Percentiles rank a stretch among this genome's conserved stretches.
Conservation (phyloP, 306 rosid species). For the Begonia masoniana region DNA sequence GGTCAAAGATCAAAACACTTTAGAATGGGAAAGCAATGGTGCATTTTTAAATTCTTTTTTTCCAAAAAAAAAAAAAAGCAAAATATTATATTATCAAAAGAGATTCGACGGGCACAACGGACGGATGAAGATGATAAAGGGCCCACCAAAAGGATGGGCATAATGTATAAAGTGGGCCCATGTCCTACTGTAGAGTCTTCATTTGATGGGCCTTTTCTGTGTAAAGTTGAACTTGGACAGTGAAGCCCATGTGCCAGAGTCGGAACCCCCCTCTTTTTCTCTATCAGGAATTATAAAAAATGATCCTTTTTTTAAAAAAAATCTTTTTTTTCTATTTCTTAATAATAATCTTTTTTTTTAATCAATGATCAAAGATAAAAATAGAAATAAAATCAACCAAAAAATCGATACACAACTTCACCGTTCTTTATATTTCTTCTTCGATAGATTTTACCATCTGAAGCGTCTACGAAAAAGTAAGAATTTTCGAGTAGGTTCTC, state of each 20-base stretch:
- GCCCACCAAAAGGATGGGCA: conserved; percentile 9
- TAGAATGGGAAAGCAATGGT: not conserved
- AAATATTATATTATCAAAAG: not conserved
- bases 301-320: too few relatives aligned
- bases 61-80: not conserved
- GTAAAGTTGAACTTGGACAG: not conserved
- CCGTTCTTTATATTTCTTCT: too few relatives aligned
- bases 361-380: too few relatives aligned
- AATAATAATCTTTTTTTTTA: not conserved
- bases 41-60: not conserved
- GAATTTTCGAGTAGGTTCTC: too few relatives aligned
- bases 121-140: conserved; percentile 8
- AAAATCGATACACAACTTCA: too few relatives aligned
- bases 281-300: too few relatives aligned
- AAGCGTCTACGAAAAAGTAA: too few relatives aligned
- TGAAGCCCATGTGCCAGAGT: not conserved
- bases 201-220: not conserved
- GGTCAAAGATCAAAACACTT: not conserved
- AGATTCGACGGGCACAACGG: conserved; percentile 2
- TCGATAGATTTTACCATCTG: too few relatives aligned
- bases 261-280: not conserved
- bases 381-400: too few relatives aligned
- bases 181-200: not conserved
- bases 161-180: not conserved
- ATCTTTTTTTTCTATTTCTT: not conserved